Evolutionary conservation across 768 basidiomycete species (phyloP), one percentile per base, ranked within the genome.

Genomic region (Hortiboletus flavorubellus): DNA sequence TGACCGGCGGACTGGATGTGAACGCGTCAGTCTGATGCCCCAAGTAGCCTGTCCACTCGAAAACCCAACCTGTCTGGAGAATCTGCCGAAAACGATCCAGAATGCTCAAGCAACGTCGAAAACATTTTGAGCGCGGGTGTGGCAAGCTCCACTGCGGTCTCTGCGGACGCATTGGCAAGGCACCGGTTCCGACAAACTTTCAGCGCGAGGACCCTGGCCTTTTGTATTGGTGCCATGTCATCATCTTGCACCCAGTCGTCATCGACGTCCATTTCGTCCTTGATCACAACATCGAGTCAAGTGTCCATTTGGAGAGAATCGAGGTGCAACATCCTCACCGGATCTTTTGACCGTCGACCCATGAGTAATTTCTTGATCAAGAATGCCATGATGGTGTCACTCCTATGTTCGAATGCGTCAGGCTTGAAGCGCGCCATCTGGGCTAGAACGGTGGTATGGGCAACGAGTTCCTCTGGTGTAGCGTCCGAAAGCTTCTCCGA

Each of bases 101-200:
- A 79, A 50, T 85, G 72, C 39, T 84, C 81, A 26, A 96, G 71
- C n/a, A 96, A 65, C 0, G 84, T 81, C 12, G 80, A 76, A 31
- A 95, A 75, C 77, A 96, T 81, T 63, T 86, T 86, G 38, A 94
- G 67, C 14, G 90, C 86, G 0, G 94, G 92, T 4, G 78, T 79
- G 1, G 88, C 82, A 44, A 91, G 80, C 30, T 89, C 83, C 29
- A 82, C 56, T 8, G 89, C 85, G 8, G 78, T 75, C 2, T 84
- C 81, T 5, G 79, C 73, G 7, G 71, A 61, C 0, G 83, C 83
- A 61, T 87, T 86, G 0, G 87, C 81, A 12, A 96, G 75, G 64
- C 86, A 85, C 16, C 93, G 85, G 68, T 93, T 86, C 26, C 91
- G 80, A 66, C 86, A 86, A 6, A 95, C 80, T 70, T 97, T 94